A percentile compares a stretch with the other conserved stretches of the same genome.
phyloP scores from a whole-genome alignment of 805 yeast genomes.

The Cyberlindnera saturnus region DNA sequence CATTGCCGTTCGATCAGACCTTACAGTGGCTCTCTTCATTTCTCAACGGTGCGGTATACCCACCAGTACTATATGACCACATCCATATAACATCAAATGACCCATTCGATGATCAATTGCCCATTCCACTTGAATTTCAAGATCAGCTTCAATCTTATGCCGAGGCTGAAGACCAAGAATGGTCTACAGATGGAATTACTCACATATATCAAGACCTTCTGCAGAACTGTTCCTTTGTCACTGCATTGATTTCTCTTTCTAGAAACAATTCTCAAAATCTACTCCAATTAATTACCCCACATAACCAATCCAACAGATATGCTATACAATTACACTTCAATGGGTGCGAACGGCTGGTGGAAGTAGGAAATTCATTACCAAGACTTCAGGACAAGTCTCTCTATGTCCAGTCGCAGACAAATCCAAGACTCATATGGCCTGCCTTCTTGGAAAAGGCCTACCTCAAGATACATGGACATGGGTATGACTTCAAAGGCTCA shows the following conservation, averaged over 20 bases:
- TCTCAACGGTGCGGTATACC: constrained; percentile 10
- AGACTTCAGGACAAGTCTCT: constrained; percentile 13
- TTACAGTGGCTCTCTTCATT: constrained; percentile 14
- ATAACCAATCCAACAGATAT: constrained; percentile 25
- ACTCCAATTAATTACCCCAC: constrained; percentile 11
- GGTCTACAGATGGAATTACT: constrained; percentile 18
- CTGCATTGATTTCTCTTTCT: constrained; percentile 51
- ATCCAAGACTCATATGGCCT: constrained; percentile 42
- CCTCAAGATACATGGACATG: constrained; percentile 44
- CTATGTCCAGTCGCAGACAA: constrained; percentile 13
- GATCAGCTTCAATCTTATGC: constrained; percentile 8
- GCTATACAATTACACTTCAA: constrained; percentile 42
- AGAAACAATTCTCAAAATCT: constrained; percentile 15
- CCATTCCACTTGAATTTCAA: constrained; percentile 11
- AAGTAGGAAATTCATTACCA: constrained; percentile 44
- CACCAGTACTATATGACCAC: constrained; percentile 6
- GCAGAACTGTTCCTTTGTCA: constrained; percentile 74
- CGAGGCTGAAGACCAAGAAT: constrained; percentile 4
- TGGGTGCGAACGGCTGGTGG: constrained; percentile 44
- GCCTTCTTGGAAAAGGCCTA: constrained; percentile 76
- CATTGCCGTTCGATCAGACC: constrained; percentile 4
- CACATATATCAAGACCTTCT: constrained; percentile 42
- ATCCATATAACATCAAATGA: not conserved
- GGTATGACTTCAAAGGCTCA: constrained; percentile 66
- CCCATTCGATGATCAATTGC: not conserved